phyloP scores from a whole-genome alignment of 1,284 basidiomycete species.

The Cerioporus squamosus region DNA sequence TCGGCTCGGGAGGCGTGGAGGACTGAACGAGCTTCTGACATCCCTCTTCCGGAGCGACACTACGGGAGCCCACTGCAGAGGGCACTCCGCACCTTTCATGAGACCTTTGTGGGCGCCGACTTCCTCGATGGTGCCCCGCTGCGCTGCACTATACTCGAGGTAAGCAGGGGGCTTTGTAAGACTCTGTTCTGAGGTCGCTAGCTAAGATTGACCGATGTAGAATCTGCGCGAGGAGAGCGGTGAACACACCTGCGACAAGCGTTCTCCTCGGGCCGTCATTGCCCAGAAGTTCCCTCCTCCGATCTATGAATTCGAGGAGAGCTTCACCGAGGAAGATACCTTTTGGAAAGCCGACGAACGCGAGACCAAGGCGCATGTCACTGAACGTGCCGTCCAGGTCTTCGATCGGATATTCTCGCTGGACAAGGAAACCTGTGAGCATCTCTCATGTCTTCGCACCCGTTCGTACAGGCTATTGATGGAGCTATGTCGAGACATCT shows the following conservation, averaged over 20 bases:
- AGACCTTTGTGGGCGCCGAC: constrained; percentile 56
- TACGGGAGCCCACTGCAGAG: constrained; percentile 79
- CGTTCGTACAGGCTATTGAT: neutral
- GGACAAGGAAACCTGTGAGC: constrained; percentile 55
- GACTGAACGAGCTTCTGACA: constrained; percentile 51
- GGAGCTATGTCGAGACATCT: constrained; percentile 49
- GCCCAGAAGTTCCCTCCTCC: constrained; percentile 53
- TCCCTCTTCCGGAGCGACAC: constrained; percentile 64
- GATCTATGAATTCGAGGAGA: constrained; percentile 63
- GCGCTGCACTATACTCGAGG: constrained; percentile 36
- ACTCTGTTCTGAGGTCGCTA: neutral
- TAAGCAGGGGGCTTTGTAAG: neutral
- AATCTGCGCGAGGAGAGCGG: constrained; percentile 72
- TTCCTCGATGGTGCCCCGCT: constrained; percentile 10
- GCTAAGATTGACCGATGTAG: constrained; percentile 36
- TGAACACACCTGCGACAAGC: constrained; percentile 76
- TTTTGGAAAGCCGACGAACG: constrained; percentile 70
- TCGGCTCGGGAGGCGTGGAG: constrained; percentile 62
- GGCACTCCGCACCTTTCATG: constrained; percentile 68
- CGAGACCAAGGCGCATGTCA: constrained; percentile 64
- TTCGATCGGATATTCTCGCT: constrained; percentile 67
- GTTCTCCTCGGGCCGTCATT: constrained; percentile 61
- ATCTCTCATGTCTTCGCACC: neutral
- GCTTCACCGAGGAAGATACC: constrained; percentile 74
- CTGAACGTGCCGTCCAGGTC: constrained; percentile 55